phyloP scores from a whole-genome alignment of 345 rosid species.

The Salix dunnii region DNA sequence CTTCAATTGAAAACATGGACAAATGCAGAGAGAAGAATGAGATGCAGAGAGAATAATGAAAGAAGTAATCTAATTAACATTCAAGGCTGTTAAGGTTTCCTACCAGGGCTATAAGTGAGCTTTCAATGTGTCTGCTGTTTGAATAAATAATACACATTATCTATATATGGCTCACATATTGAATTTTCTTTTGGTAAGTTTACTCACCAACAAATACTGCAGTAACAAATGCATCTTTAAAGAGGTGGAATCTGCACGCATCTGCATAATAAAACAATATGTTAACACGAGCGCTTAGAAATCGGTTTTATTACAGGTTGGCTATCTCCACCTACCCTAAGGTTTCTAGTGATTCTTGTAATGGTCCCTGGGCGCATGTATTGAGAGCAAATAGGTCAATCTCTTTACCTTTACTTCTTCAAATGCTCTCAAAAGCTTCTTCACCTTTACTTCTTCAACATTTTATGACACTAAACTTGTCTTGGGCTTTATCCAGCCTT shows the following conservation, averaged over 20 bases:
- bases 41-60: not conserved
- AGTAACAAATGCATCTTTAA: conserved; percentile 10
- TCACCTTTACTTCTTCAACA: conserved; percentile 15
- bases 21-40: not conserved
- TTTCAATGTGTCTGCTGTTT: not conserved
- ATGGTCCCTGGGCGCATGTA: conserved; percentile 16
- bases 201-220: not conserved
- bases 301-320: conserved; percentile 12
- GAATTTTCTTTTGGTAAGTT: not conserved
- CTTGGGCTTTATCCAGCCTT: not conserved
- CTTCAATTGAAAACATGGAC: conserved; percentile 25
- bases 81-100: too few relatives aligned
- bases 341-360: conserved; percentile 21
- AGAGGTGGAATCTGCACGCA: conserved; percentile 20
- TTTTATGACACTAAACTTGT: not conserved
- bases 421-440: too few relatives aligned
- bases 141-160: conserved; percentile 8
- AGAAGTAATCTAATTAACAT: too few relatives aligned
- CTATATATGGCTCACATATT: not conserved
- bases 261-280: conserved; percentile 18
- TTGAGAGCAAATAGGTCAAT: too few relatives aligned
- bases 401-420: too few relatives aligned
- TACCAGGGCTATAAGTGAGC: not conserved
- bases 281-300: conserved; percentile 19
- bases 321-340: conserved; percentile 22